phyloP scores from a whole-genome alignment of 257 asterid genomes.

The Capsicum baccatum region DNA sequence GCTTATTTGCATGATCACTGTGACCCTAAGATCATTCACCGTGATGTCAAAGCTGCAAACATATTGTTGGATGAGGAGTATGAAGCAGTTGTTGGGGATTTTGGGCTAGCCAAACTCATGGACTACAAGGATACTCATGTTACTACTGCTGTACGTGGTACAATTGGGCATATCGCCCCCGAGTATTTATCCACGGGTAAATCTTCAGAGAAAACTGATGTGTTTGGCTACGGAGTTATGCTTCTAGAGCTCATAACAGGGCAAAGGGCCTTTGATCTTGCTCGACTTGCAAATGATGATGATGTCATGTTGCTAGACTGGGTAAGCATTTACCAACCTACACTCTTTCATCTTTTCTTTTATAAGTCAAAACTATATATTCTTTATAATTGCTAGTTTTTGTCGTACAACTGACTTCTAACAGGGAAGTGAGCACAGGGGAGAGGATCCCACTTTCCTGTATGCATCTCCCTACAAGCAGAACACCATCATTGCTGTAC shows the following conservation, averaged over 20 bases:
- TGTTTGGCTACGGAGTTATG: constrained; percentile 90
- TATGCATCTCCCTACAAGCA: background rate
- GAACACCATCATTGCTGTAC: background rate
- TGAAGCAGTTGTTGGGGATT: constrained; percentile 96
- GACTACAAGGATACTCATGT: constrained; percentile 96
- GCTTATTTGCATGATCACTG: constrained; percentile 95
- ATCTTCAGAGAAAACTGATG: constrained; percentile 92
- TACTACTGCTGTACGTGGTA: constrained; percentile 89
- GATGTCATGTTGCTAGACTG: constrained; percentile 94
- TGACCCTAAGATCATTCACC: constrained; percentile 86
- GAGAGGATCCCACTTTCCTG: constrained; percentile 2
- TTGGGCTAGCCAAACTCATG: constrained; percentile 94
- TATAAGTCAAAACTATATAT: background rate
- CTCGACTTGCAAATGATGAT: constrained; percentile 89
- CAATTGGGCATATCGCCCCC: constrained; percentile 85
- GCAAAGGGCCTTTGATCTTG: constrained; percentile 90
- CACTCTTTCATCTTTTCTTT: background rate
- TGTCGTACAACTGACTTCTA: background rate
- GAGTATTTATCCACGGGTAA: constrained; percentile 86
- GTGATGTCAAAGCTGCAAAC: constrained; percentile 90
- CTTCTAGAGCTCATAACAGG: constrained; percentile 98
- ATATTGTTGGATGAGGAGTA: constrained; percentile 85
- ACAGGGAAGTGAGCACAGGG: constrained; percentile 6
- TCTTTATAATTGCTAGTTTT: constrained; percentile 7
- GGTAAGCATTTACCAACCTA: constrained; percentile 54